Conservation (phyloP, 805 yeast species). For the Cyberlindnera maritima region DNA sequence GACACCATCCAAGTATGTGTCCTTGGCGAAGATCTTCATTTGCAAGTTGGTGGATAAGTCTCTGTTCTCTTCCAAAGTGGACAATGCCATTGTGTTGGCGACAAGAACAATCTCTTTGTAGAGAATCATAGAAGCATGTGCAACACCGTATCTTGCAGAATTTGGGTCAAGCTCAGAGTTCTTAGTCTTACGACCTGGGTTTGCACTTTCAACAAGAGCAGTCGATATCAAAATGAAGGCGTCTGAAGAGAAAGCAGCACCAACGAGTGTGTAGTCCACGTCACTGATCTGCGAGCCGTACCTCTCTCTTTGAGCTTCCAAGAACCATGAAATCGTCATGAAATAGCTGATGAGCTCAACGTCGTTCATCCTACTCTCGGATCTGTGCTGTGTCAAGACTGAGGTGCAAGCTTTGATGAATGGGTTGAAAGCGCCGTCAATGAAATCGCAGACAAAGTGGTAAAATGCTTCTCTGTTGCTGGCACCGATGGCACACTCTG, state of each 20-base stretch:
- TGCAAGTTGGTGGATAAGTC: conserved; percentile 58
- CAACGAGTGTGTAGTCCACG: conserved; percentile 43
- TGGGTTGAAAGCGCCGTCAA: conserved; percentile 74
- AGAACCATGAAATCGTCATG: conserved; percentile 69
- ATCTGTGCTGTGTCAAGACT: conserved; percentile 40
- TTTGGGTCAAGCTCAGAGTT: neutral
- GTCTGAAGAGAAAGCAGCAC: conserved; percentile 58
- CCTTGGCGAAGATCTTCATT: conserved; percentile 68
- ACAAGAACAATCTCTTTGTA: conserved; percentile 59
- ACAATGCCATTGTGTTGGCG: conserved; percentile 38
- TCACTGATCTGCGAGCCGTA: conserved; percentile 26
- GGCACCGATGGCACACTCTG: conserved; percentile 25
- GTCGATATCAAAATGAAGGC: conserved; percentile 48
- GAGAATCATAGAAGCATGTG: conserved; percentile 68
- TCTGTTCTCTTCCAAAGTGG: conserved; percentile 42
- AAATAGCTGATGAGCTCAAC: conserved; percentile 43
- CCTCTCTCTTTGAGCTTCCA: conserved; percentile 55
- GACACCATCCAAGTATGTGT: conserved; percentile 53
- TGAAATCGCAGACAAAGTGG: conserved; percentile 53
- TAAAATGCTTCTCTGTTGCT: conserved; percentile 10
- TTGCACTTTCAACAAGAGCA: conserved; percentile 1
- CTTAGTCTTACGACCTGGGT: neutral
- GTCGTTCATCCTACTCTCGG: conserved; percentile 6
- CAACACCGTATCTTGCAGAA: conserved; percentile 45
- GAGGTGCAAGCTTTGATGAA: conserved; percentile 52